A percentile compares a stretch with the other conserved stretches of the same genome.
Evolutionary conservation across 331 rosid genomes (phyloP).

Genomic region (Quercus tomentella): DNA sequence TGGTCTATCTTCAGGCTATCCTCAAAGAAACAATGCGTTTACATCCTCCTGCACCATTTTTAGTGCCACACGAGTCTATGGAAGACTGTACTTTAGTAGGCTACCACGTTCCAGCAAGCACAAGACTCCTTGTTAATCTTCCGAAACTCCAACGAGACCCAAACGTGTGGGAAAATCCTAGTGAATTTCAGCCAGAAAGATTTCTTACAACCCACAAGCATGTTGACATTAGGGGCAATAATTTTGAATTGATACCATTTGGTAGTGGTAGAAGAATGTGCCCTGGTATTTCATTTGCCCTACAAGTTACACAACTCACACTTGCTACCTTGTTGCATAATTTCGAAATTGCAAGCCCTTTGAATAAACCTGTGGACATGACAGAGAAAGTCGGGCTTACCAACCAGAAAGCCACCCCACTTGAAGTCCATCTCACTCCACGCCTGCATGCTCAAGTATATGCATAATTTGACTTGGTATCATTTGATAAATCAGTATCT

Average conservation of each 20-base stretch:
- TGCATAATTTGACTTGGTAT: background rate
- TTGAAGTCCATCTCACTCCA: slow-evolving; percentile 26
- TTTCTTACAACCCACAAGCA: slow-evolving; percentile 21
- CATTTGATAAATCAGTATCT: no score
- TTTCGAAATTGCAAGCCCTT: slow-evolving; percentile 24
- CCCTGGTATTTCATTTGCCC: slow-evolving; percentile 27
- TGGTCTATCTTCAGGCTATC: slow-evolving; percentile 32
- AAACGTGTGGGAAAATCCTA: slow-evolving; percentile 25
- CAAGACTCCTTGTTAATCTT: slow-evolving; percentile 24
- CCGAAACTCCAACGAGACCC: slow-evolving; percentile 41
- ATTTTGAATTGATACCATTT: slow-evolving; percentile 37
- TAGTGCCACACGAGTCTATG: background rate
- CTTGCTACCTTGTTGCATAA: slow-evolving; percentile 35
- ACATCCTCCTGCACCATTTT: slow-evolving; percentile 23
- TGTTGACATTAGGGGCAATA: slow-evolving; percentile 32
- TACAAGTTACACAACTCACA: slow-evolving; percentile 22
- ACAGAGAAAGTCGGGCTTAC: slow-evolving; percentile 23
- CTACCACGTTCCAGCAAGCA: slow-evolving; percentile 21
- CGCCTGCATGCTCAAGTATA: slow-evolving; percentile 5
- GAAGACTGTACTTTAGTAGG: slow-evolving; percentile 29
- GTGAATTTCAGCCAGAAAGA: slow-evolving; percentile 40
- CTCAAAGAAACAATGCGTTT: slow-evolving; percentile 37
- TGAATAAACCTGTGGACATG: slow-evolving; percentile 33
- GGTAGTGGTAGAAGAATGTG: slow-evolving; percentile 61
- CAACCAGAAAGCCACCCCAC: slow-evolving; percentile 23